Percentiles rank a stretch among this genome's conserved stretches.
Conservation (phyloP, 768 basidiomycete species). For the Rhizopogon sp. region DNA sequence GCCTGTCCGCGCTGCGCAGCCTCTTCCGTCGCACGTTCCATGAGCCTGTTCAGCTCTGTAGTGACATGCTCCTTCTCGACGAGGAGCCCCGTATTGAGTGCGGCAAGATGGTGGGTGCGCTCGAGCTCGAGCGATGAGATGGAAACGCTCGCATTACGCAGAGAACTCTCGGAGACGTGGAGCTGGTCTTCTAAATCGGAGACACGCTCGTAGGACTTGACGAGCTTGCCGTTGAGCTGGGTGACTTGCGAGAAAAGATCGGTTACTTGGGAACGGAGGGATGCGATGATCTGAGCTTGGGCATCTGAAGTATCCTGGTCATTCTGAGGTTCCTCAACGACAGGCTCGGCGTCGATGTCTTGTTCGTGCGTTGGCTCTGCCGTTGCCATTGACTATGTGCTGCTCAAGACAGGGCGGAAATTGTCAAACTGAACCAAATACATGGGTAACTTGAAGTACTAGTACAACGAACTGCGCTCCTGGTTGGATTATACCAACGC, state of each 20-base stretch:
- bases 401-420: not conserved
- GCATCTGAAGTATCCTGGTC: constrained; percentile 49
- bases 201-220: constrained; percentile 85
- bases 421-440: not conserved
- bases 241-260: constrained; percentile 89
- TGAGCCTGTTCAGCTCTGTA: constrained; percentile 84
- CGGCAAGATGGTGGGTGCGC: constrained; percentile 81
- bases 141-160: constrained; percentile 57
- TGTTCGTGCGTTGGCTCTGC: not conserved
- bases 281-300: constrained; percentile 77
- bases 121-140: constrained; percentile 81
- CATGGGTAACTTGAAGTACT: no score
- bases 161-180: constrained; percentile 56
- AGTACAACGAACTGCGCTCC: no score
- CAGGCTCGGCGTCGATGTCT: constrained; percentile 8
- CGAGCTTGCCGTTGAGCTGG: constrained; percentile 88
- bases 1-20: constrained; percentile 88
- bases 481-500: no score
- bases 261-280: constrained; percentile 75
- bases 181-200: constrained; percentile 91
- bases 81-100: constrained; percentile 84
- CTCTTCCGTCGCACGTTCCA: constrained; percentile 94
- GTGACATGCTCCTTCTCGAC: constrained; percentile 92
- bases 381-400: not conserved
- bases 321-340: constrained; percentile 8